Conservation (phyloP, 176 grass and related monocot species). For the Luzula sylvatica region DNA sequence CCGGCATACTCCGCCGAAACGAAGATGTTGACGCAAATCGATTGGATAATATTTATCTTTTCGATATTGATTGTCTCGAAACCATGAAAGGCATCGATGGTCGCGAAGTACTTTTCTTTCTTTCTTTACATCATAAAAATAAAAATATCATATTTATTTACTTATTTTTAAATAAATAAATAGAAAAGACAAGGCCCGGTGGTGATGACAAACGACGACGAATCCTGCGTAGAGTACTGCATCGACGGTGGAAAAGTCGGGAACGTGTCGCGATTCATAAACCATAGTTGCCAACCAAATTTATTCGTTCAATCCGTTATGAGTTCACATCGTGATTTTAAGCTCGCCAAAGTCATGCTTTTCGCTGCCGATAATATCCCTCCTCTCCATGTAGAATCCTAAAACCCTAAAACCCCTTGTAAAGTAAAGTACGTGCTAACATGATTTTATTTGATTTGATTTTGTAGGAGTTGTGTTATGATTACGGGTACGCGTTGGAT, state of each 20-base stretch:
- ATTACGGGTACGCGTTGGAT: slow-evolving; percentile 38
- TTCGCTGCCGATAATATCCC: slow-evolving; percentile 96
- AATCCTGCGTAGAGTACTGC: slow-evolving; percentile 54
- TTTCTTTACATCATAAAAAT: too few species aligned
- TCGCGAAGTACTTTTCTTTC: slow-evolving; percentile 43
- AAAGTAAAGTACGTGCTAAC: too few species aligned
- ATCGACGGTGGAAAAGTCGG: slow-evolving; percentile 59
- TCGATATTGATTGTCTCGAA: slow-evolving; percentile 88
- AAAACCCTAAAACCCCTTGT: too few species aligned
- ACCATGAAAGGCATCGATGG: slow-evolving; percentile 91
- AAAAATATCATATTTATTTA: too few species aligned
- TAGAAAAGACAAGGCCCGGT: slow-evolving; percentile 52
- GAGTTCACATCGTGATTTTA: slow-evolving; percentile 69
- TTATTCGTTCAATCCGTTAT: slow-evolving; percentile 81
- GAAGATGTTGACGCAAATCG: slow-evolving; percentile 46
- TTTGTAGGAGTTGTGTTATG: slow-evolving; percentile 37
- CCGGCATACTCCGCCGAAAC: slow-evolving; percentile 49
- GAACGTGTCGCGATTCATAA: slow-evolving; percentile 84
- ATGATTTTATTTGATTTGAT: too few species aligned
- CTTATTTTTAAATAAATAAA: slow-evolving; percentile 5
- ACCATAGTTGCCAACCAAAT: slow-evolving; percentile 86
- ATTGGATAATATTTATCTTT: slow-evolving; percentile 64
- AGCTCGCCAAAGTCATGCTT: slow-evolving; percentile 66
- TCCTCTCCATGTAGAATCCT: slow-evolving; percentile 85
- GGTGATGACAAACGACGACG: slow-evolving; percentile 39